phyloP scores from a whole-genome alignment of 2,329 filamentous ascomycete species.

The Neopestalotiopsis clavispora region DNA sequence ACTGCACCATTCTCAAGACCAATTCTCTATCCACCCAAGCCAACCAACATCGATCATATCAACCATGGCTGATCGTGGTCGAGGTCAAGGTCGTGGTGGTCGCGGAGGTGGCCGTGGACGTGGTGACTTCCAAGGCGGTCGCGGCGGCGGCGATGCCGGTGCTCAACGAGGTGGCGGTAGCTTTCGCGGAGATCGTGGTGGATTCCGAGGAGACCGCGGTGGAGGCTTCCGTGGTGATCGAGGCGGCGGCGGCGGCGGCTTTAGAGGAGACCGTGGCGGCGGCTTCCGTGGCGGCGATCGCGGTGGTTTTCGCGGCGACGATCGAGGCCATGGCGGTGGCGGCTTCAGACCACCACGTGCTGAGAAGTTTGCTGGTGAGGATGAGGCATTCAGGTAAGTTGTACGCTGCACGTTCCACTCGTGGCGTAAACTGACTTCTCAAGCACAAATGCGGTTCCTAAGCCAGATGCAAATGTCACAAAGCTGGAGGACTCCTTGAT shows the following conservation, averaged over 20 bases:
- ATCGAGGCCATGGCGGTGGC: constrained; percentile 23
- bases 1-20: not conserved
- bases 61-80: constrained; percentile 12
- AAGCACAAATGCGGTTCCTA: constrained; percentile 23
- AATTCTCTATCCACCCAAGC: not conserved
- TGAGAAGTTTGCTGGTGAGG: constrained; percentile 29
- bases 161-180: constrained; percentile 8
- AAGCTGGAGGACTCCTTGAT: constrained; percentile 49
- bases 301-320: constrained; percentile 16
- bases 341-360: constrained; percentile 27
- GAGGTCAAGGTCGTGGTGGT: constrained; percentile 13
- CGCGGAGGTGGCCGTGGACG: constrained; percentile 15
- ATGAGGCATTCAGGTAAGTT: constrained; percentile 37
- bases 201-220: constrained; percentile 18
- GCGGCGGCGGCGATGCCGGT: constrained; percentile 6
- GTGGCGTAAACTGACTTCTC: not conserved
- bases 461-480: constrained; percentile 35
- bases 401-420: too few species aligned
- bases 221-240: constrained; percentile 24
- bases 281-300: constrained; percentile 22
- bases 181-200: constrained; percentile 13
- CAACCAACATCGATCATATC: not conserved
- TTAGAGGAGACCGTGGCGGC: constrained; percentile 25
- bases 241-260: constrained; percentile 21
- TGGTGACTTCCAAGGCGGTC: constrained; percentile 10